These are phyloP conservation scores for Candida tetrigidarum DNA, from an alignment of 1,139 yeast genomes.

Conservation along the genomic window DNA sequence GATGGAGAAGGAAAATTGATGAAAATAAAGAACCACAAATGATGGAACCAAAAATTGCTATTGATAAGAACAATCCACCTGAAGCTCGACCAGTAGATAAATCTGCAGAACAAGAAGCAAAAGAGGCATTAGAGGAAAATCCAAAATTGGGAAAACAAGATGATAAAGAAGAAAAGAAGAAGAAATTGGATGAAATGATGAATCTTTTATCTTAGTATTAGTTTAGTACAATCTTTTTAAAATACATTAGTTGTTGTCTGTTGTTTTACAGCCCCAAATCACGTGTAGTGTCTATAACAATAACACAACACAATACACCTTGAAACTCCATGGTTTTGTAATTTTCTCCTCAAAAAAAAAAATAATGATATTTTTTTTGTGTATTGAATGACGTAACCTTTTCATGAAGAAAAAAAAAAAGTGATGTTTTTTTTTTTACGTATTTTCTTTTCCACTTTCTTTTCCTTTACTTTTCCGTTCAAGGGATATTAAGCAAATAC, in stretches of 20 bases:
- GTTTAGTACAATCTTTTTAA: background rate
- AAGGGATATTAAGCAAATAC: background rate
- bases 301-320: no score
- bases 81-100: constrained; percentile 51
- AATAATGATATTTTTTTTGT: constrained; percentile 4
- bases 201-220: constrained; percentile 9
- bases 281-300: no score
- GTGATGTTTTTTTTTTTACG: constrained; percentile 1
- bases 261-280: no score
- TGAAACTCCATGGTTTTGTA: no score
- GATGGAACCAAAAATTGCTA: constrained; percentile 20
- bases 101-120: constrained; percentile 39
- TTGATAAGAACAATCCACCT: constrained; percentile 40
- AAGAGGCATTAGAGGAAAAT: constrained; percentile 40
- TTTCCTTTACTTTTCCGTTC: background rate
- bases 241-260: background rate
- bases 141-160: constrained; percentile 34
- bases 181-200: constrained; percentile 29
- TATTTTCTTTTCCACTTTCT: background rate
- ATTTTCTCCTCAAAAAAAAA: background rate
- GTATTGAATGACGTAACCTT: constrained; percentile 3
- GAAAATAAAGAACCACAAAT: constrained; percentile 24
- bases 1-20: constrained; percentile 53
- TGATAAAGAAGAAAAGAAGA: constrained; percentile 26
- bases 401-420: background rate